Base-by-base conservation (phyloP, 257 asterid genomes). In the Buddleja alternifolia region DNA sequence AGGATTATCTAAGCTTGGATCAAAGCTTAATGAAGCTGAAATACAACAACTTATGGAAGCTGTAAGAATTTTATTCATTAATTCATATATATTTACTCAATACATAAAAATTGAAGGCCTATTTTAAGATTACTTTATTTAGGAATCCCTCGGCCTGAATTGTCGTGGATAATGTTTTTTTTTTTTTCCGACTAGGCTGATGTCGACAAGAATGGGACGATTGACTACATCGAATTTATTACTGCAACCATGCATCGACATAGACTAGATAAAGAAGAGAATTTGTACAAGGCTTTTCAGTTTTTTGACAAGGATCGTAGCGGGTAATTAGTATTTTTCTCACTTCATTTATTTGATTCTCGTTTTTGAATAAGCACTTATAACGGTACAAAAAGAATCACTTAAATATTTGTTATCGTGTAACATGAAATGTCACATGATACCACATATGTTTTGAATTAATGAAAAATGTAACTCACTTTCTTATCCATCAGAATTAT, bases 241-340 rank as follows among this genome's bases (percentile, higher is more conserved):
- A 83, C 96, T 12, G 99, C 96, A 21, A 87, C 96, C 29, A 93
- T 93, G 99, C 96, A 93, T 76, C 88, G 90, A 1, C 96, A 93
- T 44, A 90, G 92, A 73, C 88, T 93, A 8, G 95, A 93, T 34
- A 88, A 64, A 76, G 97, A 93, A 29, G 97, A 90, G 67, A 78
- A 88, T 76, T 50, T 93, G 77, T 15, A 44, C 58, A 83, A 79
- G 85, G 99, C 99, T 58, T 93, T 93, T 71, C 82, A 75, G 62
- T 74, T 74, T 83, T 93, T 93, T 25, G 99, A 93, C 77, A 83
- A 75, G 80, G 99, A 93, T 72, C 36, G 66, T 25, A 90, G 86
- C 44, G 97, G 97, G 96, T 86, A 73, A n/a, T n/a, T n/a, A 6
- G 80, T 64, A 8, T 59, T 39, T 29, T 44, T 23, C n/a, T 52